phyloP scores from a whole-genome alignment of 768 basidiomycete genomes.

The Pulveroboletus sp. region DNA sequence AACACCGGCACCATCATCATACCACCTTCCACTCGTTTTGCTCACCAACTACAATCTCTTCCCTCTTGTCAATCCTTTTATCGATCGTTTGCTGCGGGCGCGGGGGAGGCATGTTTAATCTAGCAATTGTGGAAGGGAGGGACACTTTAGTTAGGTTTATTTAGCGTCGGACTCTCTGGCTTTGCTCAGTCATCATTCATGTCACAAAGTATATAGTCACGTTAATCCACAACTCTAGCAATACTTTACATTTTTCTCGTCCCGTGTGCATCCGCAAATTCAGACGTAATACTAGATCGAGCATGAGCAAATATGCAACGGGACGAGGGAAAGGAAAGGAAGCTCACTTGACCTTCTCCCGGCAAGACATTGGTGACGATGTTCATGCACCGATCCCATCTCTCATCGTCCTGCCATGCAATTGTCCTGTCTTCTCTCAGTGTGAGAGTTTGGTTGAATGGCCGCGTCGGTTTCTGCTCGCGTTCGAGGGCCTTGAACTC shows the following conservation, averaged over 20 bases:
- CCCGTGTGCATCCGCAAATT: background rate
- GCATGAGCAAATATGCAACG: background rate
- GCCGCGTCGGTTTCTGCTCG: slow-evolving; percentile 26
- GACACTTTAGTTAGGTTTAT: background rate
- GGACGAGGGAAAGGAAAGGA: background rate
- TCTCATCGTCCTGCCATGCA: slow-evolving; percentile 49
- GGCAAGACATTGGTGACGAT: slow-evolving; percentile 28
- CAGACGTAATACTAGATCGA: background rate
- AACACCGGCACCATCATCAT: background rate
- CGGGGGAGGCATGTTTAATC: background rate
- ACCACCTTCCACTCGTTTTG: background rate
- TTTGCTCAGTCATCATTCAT: background rate
- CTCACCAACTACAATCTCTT: background rate
- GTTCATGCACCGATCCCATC: slow-evolving; percentile 49
- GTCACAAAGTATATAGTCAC: background rate
- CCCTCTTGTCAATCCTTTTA: background rate
- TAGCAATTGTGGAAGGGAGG: background rate
- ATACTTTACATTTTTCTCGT: background rate
- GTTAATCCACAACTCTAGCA: slow-evolving; percentile 8
- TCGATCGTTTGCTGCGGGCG: background rate
- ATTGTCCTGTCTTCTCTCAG: slow-evolving; percentile 49
- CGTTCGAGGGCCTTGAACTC: slow-evolving; percentile 41
- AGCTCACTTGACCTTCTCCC: slow-evolving; percentile 14
- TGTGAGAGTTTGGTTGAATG: slow-evolving; percentile 41
- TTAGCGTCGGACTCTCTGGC: background rate